Evolutionary conservation across 169 alveolate genomes (phyloP).

Genomic region (Plasmodium cynomolgi): DNA sequence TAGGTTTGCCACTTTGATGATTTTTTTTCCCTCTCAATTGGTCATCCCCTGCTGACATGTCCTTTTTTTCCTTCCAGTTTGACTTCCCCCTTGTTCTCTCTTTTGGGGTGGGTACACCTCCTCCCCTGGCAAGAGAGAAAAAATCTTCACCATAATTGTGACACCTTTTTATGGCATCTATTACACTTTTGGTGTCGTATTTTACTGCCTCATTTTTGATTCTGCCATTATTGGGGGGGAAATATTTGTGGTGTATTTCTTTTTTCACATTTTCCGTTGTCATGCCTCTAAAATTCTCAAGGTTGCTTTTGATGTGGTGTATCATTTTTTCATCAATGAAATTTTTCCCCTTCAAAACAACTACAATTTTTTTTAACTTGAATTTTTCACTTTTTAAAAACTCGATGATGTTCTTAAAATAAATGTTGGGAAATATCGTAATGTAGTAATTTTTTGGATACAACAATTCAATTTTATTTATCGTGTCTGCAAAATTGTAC

Average conservation of each 20-base stretch:
- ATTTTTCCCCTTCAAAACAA: constrained; percentile 59
- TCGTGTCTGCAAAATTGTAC: constrained; percentile 75
- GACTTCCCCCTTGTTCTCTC: background rate
- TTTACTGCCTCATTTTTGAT: background rate
- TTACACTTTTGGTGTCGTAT: constrained; percentile 7
- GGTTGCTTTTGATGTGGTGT: constrained; percentile 16
- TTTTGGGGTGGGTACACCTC: background rate
- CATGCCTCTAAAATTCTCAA: constrained; percentile 42
- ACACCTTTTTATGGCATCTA: constrained; percentile 64
- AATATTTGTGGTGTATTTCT: background rate
- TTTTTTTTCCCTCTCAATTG: background rate
- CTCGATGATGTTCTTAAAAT: constrained; percentile 72
- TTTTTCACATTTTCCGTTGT: constrained; percentile 40
- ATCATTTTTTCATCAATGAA: constrained; percentile 49
- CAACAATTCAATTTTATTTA: constrained; percentile 75
- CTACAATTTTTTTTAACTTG: constrained; percentile 65
- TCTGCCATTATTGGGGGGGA: background rate
- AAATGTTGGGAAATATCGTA: constrained; percentile 75
- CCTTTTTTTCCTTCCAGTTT: background rate
- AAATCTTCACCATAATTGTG: background rate
- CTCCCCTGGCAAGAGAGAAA: background rate
- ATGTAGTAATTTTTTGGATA: constrained; percentile 72
- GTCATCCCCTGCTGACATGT: background rate
- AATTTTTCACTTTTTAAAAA: constrained; percentile 78
- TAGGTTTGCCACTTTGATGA: background rate